phyloP scores from a whole-genome alignment of 805 yeast species.

The Candida parachauliodes region DNA sequence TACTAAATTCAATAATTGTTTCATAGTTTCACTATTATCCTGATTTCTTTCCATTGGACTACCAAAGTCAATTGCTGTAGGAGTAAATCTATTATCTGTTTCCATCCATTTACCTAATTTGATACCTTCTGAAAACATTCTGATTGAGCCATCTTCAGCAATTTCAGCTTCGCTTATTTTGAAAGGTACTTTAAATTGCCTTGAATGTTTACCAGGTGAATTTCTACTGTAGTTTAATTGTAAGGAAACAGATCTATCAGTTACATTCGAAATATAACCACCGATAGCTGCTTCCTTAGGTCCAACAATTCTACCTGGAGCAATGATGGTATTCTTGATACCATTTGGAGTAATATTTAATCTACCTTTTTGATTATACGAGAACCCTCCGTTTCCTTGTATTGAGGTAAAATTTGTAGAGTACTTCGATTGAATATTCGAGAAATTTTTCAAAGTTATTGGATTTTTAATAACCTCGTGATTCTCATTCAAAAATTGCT shows the following conservation, averaged over 20 bases:
- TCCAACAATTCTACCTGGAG: constrained; percentile 65
- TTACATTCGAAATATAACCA: constrained; percentile 37
- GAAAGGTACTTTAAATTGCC: constrained; percentile 43
- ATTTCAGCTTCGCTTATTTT: constrained; percentile 37
- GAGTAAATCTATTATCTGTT: constrained; percentile 17
- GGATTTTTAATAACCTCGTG: constrained; percentile 19
- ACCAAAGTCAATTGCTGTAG: constrained; percentile 30
- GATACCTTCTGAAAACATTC: constrained; percentile 37
- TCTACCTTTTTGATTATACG: constrained; percentile 67
- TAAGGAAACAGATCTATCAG: constrained; percentile 33
- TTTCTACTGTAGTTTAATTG: constrained; percentile 39
- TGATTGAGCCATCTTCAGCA: constrained; percentile 33
- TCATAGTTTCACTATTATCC: constrained; percentile 20
- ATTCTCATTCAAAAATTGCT: constrained; percentile 27
- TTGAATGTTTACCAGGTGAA: constrained; percentile 38
- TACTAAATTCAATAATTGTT: constrained; percentile 24
- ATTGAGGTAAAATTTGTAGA: constrained; percentile 20
- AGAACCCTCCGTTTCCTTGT: constrained; percentile 74
- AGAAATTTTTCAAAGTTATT: constrained; percentile 20
- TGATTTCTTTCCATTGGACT: constrained; percentile 33
- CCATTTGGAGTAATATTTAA: constrained; percentile 71
- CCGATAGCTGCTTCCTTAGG: constrained; percentile 51
- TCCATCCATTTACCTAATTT: constrained; percentile 39
- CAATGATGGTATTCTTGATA: constrained; percentile 46
- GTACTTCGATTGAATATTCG: constrained; percentile 15